Base-by-base conservation (phyloP, 306 rosid species). In the Coriaria nepalensis region DNA sequence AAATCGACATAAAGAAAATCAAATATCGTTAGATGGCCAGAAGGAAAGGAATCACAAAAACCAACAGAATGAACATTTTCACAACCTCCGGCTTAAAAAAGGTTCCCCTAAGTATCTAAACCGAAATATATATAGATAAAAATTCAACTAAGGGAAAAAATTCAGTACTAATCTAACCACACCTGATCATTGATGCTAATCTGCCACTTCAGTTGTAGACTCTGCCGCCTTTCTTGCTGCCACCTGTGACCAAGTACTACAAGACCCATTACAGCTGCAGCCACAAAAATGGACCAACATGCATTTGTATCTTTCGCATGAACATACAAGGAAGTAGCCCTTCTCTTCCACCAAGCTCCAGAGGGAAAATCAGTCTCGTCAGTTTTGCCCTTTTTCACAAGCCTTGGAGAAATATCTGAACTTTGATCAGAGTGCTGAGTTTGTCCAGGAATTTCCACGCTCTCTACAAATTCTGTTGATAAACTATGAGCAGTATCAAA, bases 321-420 rank as follows among this genome's bases (percentile, higher is more conserved):
- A 65, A 87, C 65, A 72, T 85, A 92, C 40, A 85, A 56, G 52
- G 94, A 76, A 50, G 81, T 72, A 69, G 96, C 96, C 64, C 86
- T 74, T 63, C 93, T 70, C 70, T 75, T 92, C 98, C 98, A 92
- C 98, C 98, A 92, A 52, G 88, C 96, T 69, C 87, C 94, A 62
- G 96, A 77, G 10, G 96, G 93, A 68, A 85, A 70, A 60, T 42
- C 71, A 42, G 74, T 60, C 43, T 65, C 43, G 14, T 43, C 60
- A 51, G 45, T 61, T 50, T 71, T 63, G n/a, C 63, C 66, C 56
- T 73, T 82, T 52, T 59, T 56, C 6, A 53, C 44, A 36, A 69
- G 43, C 55, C 49, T 71, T 37, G 73, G 74, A 33, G 94, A 45
- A 47, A 70, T 63, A 49, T 59, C 72, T 35, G 66, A 63, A 42